Evolutionary conservation across 768 basidiomycete species (phyloP).

Genomic region (Tulasnella sp.): DNA sequence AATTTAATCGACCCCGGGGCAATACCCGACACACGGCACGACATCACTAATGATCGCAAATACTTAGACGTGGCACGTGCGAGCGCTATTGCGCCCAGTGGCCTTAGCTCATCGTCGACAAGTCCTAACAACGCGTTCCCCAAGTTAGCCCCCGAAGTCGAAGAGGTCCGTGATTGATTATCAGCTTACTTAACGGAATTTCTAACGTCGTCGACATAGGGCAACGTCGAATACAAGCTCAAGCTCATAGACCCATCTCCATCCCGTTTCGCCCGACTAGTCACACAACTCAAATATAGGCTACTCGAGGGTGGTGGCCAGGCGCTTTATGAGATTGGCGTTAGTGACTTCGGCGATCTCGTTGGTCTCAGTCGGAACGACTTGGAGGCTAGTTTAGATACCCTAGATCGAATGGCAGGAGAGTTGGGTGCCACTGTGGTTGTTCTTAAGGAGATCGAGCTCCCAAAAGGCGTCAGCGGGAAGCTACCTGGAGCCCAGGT

Average conservation of each 20-base stretch:
- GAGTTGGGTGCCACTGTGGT: slow-evolving; percentile 90
- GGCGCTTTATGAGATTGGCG: slow-evolving; percentile 70
- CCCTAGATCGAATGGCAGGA: slow-evolving; percentile 87
- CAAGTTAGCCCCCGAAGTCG: slow-evolving; percentile 64
- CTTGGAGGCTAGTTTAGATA: slow-evolving; percentile 72
- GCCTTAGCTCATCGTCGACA: neutral
- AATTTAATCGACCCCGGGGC: neutral
- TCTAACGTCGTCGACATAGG: no score
- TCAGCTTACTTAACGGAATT: neutral
- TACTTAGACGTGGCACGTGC: neutral
- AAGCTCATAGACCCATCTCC: slow-evolving; percentile 62
- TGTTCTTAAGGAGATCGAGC: slow-evolving; percentile 79
- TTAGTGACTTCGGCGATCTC: slow-evolving; percentile 80
- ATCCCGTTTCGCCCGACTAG: slow-evolving; percentile 42
- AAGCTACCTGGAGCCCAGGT: neutral
- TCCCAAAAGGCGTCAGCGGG: slow-evolving; percentile 28
- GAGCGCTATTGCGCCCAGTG: neutral
- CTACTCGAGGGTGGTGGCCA: slow-evolving; percentile 75
- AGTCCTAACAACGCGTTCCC: slow-evolving; percentile 32
- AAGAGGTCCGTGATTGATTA: slow-evolving; percentile 36
- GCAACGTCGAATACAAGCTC: slow-evolving; percentile 91
- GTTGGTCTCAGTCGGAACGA: slow-evolving; percentile 65
- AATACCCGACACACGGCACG: no score
- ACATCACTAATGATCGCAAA: neutral
- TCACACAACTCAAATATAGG: slow-evolving; percentile 94